These are phyloP conservation scores for Lachnellula subtilissima DNA, from an alignment of 2,329 filamentous ascomycete genomes.

Conservation along the genomic window DNA sequence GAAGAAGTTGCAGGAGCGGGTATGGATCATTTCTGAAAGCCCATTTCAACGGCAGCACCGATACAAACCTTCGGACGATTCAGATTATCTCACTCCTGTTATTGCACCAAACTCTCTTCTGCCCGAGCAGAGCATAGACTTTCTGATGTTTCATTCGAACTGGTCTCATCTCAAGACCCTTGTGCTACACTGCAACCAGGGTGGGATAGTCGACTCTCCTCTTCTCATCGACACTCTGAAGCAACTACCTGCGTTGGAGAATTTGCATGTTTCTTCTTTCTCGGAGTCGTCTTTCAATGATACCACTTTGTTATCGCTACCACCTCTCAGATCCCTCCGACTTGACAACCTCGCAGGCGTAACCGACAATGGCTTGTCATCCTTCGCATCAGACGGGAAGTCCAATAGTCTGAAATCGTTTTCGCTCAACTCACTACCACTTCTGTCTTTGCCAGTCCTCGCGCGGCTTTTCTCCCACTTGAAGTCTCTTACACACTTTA, in stretches of 20 bases:
- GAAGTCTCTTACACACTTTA: slow-evolving; percentile 43
- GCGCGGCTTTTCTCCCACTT: slow-evolving; percentile 56
- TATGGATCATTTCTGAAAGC: slow-evolving; percentile 47
- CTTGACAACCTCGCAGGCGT: slow-evolving; percentile 53
- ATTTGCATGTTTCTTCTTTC: slow-evolving; percentile 55
- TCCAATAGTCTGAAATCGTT: slow-evolving; percentile 45
- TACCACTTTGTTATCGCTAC: slow-evolving; percentile 49
- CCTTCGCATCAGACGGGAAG: slow-evolving; percentile 48
- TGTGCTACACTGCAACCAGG: slow-evolving; percentile 54
- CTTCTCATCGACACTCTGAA: slow-evolving; percentile 48
- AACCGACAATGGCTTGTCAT: slow-evolving; percentile 50
- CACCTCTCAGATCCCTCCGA: slow-evolving; percentile 49
- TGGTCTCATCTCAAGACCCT: slow-evolving; percentile 54
- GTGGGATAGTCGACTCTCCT: slow-evolving; percentile 48
- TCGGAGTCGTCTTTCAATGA: slow-evolving; percentile 54
- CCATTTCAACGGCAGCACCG: slow-evolving; percentile 33
- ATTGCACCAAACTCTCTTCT: slow-evolving; percentile 37
- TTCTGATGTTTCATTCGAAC: slow-evolving; percentile 47
- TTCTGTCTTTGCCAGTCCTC: slow-evolving; percentile 52
- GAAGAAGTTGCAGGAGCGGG: slow-evolving; percentile 50
- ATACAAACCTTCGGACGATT: slow-evolving; percentile 21
- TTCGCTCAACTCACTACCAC: slow-evolving; percentile 51
- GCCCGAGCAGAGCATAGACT: slow-evolving; percentile 39
- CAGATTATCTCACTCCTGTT: slow-evolving; percentile 16
- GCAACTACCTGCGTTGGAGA: slow-evolving; percentile 49